phyloP scores from a whole-genome alignment of 2,329 filamentous ascomycete genomes.

The Ceratocystiopsis sp. region DNA sequence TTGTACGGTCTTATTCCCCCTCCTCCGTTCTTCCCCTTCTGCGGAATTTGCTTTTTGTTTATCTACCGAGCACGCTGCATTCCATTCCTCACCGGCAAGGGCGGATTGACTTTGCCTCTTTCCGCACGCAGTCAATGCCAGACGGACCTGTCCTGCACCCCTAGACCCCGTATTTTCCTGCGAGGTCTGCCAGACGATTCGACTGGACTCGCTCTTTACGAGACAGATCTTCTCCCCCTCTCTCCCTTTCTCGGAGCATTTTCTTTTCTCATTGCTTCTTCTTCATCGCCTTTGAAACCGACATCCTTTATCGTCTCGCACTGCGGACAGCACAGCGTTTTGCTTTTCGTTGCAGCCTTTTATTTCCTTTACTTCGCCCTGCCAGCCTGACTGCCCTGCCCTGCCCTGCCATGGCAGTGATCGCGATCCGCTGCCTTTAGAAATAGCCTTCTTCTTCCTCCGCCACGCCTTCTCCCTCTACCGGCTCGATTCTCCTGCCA shows the following conservation, averaged over 20 bases:
- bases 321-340: neutral
- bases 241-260: neutral
- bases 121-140: no score
- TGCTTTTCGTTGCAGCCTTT: neutral
- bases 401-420: slow-evolving; percentile 5
- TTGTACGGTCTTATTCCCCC: neutral
- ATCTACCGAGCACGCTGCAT: neutral
- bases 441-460: slow-evolving; percentile 1
- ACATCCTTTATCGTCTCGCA: neutral
- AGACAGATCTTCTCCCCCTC: neutral
- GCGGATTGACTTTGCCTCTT: no score
- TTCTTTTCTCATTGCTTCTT: neutral
- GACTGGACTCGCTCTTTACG: no score
- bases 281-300: neutral
- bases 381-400: neutral
- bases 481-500: no score
- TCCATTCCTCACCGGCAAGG: neutral
- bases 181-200: no score
- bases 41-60: neutral
- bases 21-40: neutral
- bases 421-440: neutral
- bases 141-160: no score
- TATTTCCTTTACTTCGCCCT: neutral
- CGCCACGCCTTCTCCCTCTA: neutral
- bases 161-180: no score